phyloP scores from a whole-genome alignment of 352 stramenopile species.

The Pythium rishiriense region DNA sequence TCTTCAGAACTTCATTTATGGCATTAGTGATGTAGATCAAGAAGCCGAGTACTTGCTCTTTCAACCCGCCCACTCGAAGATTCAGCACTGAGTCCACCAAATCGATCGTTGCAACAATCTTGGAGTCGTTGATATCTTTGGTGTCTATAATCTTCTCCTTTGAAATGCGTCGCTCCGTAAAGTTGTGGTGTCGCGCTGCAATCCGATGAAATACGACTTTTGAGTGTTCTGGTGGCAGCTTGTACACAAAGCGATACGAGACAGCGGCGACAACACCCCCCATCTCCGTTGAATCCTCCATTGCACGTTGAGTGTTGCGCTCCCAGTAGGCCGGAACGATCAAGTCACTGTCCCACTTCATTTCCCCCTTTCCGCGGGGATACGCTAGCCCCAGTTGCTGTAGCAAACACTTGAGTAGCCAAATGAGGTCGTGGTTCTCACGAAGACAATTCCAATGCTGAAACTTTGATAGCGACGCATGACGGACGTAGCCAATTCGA shows the following conservation, averaged over 20 bases:
- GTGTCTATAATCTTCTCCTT: slow-evolving; percentile 12
- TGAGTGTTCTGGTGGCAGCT: slow-evolving; percentile 15
- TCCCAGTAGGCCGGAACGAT: slow-evolving; percentile 18
- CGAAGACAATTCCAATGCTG: slow-evolving; percentile 10
- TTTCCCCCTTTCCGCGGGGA: neutral
- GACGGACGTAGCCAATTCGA: slow-evolving; percentile 1
- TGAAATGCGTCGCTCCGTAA: slow-evolving; percentile 1
- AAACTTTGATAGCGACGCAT: slow-evolving; percentile 10
- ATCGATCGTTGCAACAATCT: too few species aligned
- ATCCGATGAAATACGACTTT: slow-evolving; percentile 16
- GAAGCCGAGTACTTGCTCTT: neutral
- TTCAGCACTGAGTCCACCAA: too few species aligned
- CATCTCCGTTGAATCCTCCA: slow-evolving; percentile 9
- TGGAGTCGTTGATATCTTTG: too few species aligned
- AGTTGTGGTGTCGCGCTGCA: slow-evolving; percentile 9
- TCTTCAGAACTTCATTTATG: slow-evolving; percentile 13
- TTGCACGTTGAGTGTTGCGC: slow-evolving; percentile 6
- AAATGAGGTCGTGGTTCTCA: slow-evolving; percentile 1
- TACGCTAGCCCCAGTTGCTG: slow-evolving; percentile 11
- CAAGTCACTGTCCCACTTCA: slow-evolving; percentile 17
- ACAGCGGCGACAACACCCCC: slow-evolving; percentile 2
- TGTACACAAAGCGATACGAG: slow-evolving; percentile 13
- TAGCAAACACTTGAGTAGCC: slow-evolving; percentile 8
- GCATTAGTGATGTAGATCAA: slow-evolving; percentile 13
- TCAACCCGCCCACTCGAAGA: slow-evolving; percentile 10